These are phyloP conservation scores for Chrysanthemum makinoi DNA, from an alignment of 129 eudicot species.

Conservation along the genomic window DNA sequence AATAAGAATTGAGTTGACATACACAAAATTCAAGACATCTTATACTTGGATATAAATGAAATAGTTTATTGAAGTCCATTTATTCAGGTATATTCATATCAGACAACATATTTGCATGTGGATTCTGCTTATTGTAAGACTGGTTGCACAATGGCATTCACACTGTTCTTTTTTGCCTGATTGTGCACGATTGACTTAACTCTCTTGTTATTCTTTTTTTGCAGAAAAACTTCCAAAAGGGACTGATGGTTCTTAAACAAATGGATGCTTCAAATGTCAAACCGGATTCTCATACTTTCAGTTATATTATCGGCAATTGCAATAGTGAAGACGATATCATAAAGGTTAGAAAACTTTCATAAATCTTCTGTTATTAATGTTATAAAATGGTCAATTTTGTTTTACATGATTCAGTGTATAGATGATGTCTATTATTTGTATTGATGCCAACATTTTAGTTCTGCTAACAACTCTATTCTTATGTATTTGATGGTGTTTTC, in stretches of 20 bases:
- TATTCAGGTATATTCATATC: constrained; percentile 5
- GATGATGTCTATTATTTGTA: not conserved
- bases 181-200: constrained; percentile 20
- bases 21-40: constrained; percentile 11
- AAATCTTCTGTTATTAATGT: not conserved
- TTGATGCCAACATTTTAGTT: not conserved
- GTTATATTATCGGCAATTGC: constrained; percentile 69
- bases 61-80: constrained; percentile 13
- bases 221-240: constrained; percentile 63
- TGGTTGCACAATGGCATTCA: constrained; percentile 7
- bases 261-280: constrained; percentile 68
- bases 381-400: not conserved
- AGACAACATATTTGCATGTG: constrained; percentile 15
- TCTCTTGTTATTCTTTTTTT: constrained; percentile 25
- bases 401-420: constrained; percentile 2
- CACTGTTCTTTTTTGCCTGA: constrained; percentile 6
- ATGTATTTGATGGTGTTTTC: constrained; percentile 19
- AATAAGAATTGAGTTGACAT: constrained; percentile 6
- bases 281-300: constrained; percentile 77
- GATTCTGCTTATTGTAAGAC: constrained; percentile 12
- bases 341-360: constrained; percentile 40
- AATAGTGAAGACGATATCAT: constrained; percentile 53
- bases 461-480: constrained; percentile 6
- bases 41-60: not conserved
- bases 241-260: constrained; percentile 65